phyloP scores from a whole-genome alignment of 768 basidiomycete species.

The Phanerochaete sordida region DNA sequence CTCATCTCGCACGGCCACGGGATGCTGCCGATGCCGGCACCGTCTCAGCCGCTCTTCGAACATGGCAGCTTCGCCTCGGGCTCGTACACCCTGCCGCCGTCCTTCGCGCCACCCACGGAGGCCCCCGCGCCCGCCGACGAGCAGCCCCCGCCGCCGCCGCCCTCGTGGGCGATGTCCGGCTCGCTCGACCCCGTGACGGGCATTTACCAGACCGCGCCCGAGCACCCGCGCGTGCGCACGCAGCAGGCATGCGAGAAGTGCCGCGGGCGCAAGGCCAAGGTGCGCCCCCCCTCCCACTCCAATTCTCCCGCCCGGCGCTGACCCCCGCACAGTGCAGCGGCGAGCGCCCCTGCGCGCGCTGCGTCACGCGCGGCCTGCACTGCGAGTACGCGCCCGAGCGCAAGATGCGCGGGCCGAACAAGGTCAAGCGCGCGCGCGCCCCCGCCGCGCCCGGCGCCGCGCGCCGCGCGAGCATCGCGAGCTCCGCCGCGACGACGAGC shows the following conservation, averaged over 20 bases:
- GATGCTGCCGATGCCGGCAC: not conserved
- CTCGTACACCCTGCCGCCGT: not conserved
- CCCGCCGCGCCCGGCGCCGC: not conserved
- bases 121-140: not conserved
- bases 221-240: conserved; percentile 64
- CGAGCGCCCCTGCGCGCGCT: conserved; percentile 70
- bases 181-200: conserved; percentile 62
- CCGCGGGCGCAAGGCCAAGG: conserved; percentile 71
- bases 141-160: conserved; percentile 10
- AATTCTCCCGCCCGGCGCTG: not conserved
- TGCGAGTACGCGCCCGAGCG: conserved; percentile 72
- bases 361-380: conserved; percentile 48
- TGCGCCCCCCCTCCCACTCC: conserved; percentile 26
- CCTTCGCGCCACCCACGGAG: not conserved
- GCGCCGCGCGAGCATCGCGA: conserved; percentile 11
- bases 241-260: conserved; percentile 78
- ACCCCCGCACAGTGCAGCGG: conserved; percentile 55
- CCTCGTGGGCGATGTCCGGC: conserved; percentile 41
- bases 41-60: not conserved
- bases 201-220: conserved; percentile 62
- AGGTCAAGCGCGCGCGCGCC: conserved; percentile 35
- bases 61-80: not conserved
- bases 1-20: not conserved
- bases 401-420: conserved; percentile 59
- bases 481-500: conserved; percentile 11